Conservation (phyloP, 352 stramenopile genomes). For the Globisporangium middletonii region DNA sequence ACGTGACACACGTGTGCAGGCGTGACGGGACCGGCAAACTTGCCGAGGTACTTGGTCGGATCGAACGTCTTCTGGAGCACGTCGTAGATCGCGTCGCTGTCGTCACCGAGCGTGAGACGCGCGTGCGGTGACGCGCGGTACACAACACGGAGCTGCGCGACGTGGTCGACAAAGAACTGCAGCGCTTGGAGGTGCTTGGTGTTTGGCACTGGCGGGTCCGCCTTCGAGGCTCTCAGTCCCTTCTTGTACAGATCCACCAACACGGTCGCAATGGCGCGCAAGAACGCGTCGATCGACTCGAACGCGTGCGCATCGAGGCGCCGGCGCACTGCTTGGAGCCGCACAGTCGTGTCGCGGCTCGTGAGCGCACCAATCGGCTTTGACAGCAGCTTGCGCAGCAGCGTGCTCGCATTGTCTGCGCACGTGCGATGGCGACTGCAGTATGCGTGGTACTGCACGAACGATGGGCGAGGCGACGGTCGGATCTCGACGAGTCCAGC, state of each 20-base stretch:
- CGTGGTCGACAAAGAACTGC: conserved; percentile 58
- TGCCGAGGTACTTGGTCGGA: conserved; percentile 41
- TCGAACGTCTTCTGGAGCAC: conserved; percentile 53
- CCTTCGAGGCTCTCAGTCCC: conserved; percentile 38
- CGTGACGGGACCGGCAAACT: conserved; percentile 51
- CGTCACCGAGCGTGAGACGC: conserved; percentile 30
- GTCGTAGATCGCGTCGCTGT: conserved; percentile 42
- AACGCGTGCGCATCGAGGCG: conserved; percentile 35
- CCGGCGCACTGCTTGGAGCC: conserved; percentile 38
- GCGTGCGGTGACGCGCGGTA: conserved; percentile 24
- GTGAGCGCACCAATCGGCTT: conserved; percentile 41
- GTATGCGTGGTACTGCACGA: conserved; percentile 54
- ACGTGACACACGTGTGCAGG: conserved; percentile 53
- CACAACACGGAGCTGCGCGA: conserved; percentile 56
- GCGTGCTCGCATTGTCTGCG: conserved; percentile 27
- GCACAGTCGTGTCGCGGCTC: conserved; percentile 43
- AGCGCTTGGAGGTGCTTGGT: conserved; percentile 62
- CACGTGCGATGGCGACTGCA: conserved; percentile 53
- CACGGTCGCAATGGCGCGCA: conserved; percentile 32
- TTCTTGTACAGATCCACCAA: conserved; percentile 54
- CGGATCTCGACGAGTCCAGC: conserved; percentile 31
- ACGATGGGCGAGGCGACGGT: conserved; percentile 4
- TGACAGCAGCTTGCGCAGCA: conserved; percentile 51
- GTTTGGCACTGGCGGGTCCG: conserved; percentile 41
- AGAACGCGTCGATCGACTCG: conserved; percentile 25